Base-by-base conservation (phyloP, 768 basidiomycete species). In the Fomitopsis serialis region DNA sequence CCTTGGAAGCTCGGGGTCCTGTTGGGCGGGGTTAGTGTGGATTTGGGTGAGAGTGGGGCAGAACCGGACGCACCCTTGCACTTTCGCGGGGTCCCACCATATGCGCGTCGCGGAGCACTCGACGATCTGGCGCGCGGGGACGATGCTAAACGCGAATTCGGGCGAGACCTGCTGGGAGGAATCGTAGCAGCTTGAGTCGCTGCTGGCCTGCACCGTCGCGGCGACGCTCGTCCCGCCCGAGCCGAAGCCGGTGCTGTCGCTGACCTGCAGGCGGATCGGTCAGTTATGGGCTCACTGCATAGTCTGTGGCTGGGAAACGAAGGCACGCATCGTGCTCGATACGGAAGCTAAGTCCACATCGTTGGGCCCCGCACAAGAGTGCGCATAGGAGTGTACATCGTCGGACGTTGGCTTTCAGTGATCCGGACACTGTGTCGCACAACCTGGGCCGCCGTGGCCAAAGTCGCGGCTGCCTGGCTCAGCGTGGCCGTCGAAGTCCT, bases 221-320 rank as follows among this genome's bases (percentile, higher is more conserved):
- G 80, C 78, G 2, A 80, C 81, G 53, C 84, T 89, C 1, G 89
- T 89, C 3, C 89, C 89, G 6, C 89, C 89, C 0, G 81, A 72
- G 6, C 84, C 89, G 62, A 89, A 89, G 1, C 77, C 78, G 0
- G 72, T 70, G 43, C 64, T 67, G 58, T 86, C 85, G 62, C 80
- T 82, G 58, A 86, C 74, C 84, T 85, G 47, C 25, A 12, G 34
- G 13, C 13, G 22, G 5, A 21, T 45, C 29, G 29, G 11, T 32
- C 29, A 32, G 29, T 32, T 6, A 5, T 32, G 29, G 29, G 29
- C 11, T 5, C 27, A 45, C 13, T 25, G 5, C 8, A 29, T 7
- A 40, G 37, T 40, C 6, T 32, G 29, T 7, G 6, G 37, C 15
- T 40, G 37, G 15, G 37, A 40, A 8, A 19, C 8, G 37, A 17